Evolutionary conservation across 129 eudicot genomes (phyloP).

Genomic region (Ambrosia artemisiifolia): DNA sequence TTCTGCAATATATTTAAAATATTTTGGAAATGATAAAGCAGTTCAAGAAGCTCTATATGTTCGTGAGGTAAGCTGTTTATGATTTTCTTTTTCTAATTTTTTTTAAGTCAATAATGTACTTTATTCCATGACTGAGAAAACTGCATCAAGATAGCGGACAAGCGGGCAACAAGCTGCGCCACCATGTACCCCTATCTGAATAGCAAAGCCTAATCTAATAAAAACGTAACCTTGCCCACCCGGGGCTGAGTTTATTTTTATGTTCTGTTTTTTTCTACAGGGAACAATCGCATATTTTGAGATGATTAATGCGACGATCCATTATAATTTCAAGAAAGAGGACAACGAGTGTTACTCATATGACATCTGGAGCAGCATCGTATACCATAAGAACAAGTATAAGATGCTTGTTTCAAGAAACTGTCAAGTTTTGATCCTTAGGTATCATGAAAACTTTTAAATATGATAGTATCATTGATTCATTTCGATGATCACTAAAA

Average conservation of each 20-base stretch:
- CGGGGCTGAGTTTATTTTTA: too few relatives aligned
- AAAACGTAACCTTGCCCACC: too few relatives aligned
- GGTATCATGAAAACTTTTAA: constrained; percentile 6
- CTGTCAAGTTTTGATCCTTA: constrained; percentile 18
- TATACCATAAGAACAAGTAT: too few relatives aligned
- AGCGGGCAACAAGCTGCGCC: too few relatives aligned
- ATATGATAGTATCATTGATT: neutral
- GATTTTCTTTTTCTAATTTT: too few relatives aligned
- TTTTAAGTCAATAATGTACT: too few relatives aligned
- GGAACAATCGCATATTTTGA: constrained; percentile 24
- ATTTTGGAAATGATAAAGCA: constrained; percentile 18
- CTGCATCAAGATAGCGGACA: too few relatives aligned
- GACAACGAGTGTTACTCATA: constrained; percentile 21
- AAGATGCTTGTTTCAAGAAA: constrained; percentile 19
- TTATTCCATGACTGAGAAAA: too few relatives aligned
- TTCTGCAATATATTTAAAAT: neutral
- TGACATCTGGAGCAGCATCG: constrained; percentile 21
- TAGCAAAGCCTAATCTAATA: too few relatives aligned
- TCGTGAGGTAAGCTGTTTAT: constrained; percentile 31
- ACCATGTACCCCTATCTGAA: too few relatives aligned
- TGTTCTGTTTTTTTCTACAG: neutral
- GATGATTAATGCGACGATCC: constrained; percentile 20
- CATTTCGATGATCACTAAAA: neutral
- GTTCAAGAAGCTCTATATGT: constrained; percentile 33
- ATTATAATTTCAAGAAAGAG: constrained; percentile 1